Evolutionary conservation across 176 grass and related monocot genomes (phyloP).

Genomic region (Phoenix roebelenii): DNA sequence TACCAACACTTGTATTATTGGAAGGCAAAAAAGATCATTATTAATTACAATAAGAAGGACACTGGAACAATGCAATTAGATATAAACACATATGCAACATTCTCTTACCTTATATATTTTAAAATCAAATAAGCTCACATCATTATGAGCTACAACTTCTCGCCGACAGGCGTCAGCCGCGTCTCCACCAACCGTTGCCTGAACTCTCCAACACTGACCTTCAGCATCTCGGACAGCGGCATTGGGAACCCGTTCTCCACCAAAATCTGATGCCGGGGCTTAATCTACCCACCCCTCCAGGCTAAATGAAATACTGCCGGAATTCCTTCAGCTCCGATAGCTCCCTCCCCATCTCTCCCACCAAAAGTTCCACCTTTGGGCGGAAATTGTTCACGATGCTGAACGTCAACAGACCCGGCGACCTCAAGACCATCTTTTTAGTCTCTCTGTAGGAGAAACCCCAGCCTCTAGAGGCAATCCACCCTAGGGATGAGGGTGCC

Average conservation of each 20-base stretch:
- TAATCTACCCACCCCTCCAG: conserved; percentile 14
- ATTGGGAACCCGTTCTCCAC: conserved; percentile 5
- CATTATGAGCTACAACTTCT: not conserved
- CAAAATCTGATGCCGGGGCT: conserved; percentile 14
- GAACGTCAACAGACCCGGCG: conserved; percentile 15
- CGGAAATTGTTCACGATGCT: conserved; percentile 21
- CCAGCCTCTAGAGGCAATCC: conserved; percentile 10
- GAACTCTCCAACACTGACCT: conserved; percentile 18
- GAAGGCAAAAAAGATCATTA: too few species aligned
- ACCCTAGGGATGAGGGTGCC: conserved; percentile 12
- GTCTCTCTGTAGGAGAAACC: conserved; percentile 12
- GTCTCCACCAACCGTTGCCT: conserved; percentile 4
- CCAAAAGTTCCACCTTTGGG: conserved; percentile 16
- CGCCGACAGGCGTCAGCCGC: not conserved
- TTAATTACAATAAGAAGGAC: too few species aligned
- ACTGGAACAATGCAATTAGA: too few species aligned
- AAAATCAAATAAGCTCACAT: conserved; percentile 4
- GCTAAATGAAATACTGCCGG: conserved; percentile 21
- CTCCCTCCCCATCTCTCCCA: conserved; percentile 16
- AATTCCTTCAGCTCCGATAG: conserved; percentile 13
- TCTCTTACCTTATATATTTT: not conserved
- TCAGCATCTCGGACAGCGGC: conserved; percentile 19
- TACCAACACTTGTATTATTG: too few species aligned
- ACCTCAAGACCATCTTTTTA: conserved; percentile 14
- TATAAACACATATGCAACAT: too few species aligned